Percentiles rank a stretch among this genome's conserved stretches.
These are phyloP conservation scores for Claviceps maximensis DNA, from an alignment of 2,329 filamentous ascomycete species.

Conservation along the genomic window DNA sequence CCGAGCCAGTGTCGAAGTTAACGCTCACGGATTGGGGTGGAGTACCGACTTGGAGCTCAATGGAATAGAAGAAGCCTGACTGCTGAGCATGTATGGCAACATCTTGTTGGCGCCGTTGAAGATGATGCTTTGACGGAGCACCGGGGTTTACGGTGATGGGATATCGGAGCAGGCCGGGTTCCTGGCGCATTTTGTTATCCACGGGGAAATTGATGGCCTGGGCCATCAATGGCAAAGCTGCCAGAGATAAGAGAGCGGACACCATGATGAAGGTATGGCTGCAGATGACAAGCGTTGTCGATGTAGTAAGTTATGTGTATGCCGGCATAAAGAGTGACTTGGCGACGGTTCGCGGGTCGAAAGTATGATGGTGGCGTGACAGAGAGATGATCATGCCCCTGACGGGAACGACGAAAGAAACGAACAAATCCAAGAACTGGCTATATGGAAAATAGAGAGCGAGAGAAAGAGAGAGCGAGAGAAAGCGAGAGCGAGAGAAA, in stretches of 20 bases:
- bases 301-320: not conserved
- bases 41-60: constrained; percentile 24
- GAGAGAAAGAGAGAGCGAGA: not conserved
- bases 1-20: constrained; percentile 28
- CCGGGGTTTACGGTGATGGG: constrained; percentile 16
- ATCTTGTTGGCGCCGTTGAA: constrained; percentile 18
- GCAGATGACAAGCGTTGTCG: not conserved
- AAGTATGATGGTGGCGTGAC: not conserved
- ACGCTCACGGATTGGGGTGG: constrained; percentile 25
- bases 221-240: constrained; percentile 16
- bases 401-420: constrained; percentile 3
- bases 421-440: not conserved
- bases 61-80: constrained; percentile 24
- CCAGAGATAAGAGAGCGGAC: constrained; percentile 17
- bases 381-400: not conserved
- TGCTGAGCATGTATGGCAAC: constrained; percentile 13
- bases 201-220: constrained; percentile 10
- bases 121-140: constrained; percentile 15
- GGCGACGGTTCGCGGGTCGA: constrained; percentile 1
- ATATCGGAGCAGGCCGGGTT: constrained; percentile 17
- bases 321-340: constrained; percentile 17
- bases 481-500: not conserved
- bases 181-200: constrained; percentile 12
- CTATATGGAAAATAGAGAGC: not conserved
- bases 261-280: constrained; percentile 13